Evolutionary conservation across 1,284 basidiomycete genomes (phyloP), one percentile per base, ranked within the genome.

Genomic region (Malassezia japonica): DNA sequence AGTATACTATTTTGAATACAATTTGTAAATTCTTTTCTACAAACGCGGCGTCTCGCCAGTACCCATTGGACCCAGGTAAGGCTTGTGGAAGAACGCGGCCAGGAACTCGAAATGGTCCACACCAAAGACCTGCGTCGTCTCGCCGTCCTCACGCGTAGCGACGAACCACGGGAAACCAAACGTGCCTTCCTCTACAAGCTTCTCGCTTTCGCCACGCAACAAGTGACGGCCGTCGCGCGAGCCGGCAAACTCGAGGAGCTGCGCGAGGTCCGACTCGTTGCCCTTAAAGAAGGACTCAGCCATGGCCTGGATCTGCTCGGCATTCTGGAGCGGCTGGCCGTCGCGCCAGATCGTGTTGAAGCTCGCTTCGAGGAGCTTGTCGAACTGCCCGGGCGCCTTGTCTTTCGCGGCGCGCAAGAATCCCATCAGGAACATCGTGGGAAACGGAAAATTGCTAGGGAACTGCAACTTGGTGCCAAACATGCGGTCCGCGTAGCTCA

Each of bases 401-500:
- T 64, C 40, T 31, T 53, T 39, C 15, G 66, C 37, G 4, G 21
- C 36, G 9, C 46, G 38, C 29, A 72, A 57, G 36, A 70, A 42
- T 16, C 55, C 52, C 44, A 67, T 64, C 8, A 60, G 37, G 1
- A 45, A 32, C 38, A 56, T 52, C 9, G 69, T 68, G 52, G 68
- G 57, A 51, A 70, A 60, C 3, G 69, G 67, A 48, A 72, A 70
- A 1, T 36, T 28, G 10, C 47, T 34, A 34, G 67, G 55, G 20
- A 43, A 55, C 36, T 55, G 57, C n/a, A 71, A 48, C 41, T 15
- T 25, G 44, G 45, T 33, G 13, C 61, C 63, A 37, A 55, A 69
- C 56, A 68, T 65, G n/a, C 29, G 50, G 15, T 49, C 35, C 1
- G 60, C 65, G 6, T 55, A 37, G 1, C 52, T 49, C 6, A 65